phyloP scores from a whole-genome alignment of 2,329 filamentous ascomycete genomes.

The Xylariomycetidae sp. region DNA sequence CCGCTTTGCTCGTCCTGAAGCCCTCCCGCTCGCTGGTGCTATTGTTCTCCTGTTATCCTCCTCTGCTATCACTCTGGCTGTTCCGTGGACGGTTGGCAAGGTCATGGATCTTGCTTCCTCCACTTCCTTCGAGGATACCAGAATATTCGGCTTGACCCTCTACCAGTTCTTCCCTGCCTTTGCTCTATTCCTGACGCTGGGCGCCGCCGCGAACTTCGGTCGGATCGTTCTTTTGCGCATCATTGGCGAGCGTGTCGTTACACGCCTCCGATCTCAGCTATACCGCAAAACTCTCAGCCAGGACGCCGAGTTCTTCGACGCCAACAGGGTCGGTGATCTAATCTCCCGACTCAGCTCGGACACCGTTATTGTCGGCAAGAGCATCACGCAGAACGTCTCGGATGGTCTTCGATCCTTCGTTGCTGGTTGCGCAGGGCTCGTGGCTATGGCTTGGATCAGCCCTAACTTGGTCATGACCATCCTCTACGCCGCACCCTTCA shows the following conservation, averaged over 20 bases:
- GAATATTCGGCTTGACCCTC: conserved; percentile 77
- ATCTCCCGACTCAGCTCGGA: conserved; percentile 94
- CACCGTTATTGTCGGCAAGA: conserved; percentile 96
- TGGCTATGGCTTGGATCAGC: conserved; percentile 93
- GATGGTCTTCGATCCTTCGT: conserved; percentile 90
- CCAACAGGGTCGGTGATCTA: conserved; percentile 90
- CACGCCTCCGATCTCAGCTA: conserved; percentile 79
- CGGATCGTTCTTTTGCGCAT: conserved; percentile 90
- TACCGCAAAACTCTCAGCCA: conserved; percentile 93
- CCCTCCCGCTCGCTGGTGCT: conserved; percentile 69
- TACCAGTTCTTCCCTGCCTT: conserved; percentile 85
- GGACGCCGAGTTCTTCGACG: conserved; percentile 98
- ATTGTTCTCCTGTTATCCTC: conserved; percentile 84
- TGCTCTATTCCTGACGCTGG: conserved; percentile 68
- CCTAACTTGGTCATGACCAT: conserved; percentile 84
- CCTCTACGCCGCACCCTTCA: conserved; percentile 80
- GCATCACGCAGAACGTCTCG: conserved; percentile 94
- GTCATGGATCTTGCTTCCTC: conserved; percentile 90
- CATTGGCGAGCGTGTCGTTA: conserved; percentile 90
- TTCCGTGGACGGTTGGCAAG: conserved; percentile 93
- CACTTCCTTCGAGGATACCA: conserved; percentile 55
- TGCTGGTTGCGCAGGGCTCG: conserved; percentile 82
- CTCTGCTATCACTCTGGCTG: conserved; percentile 89
- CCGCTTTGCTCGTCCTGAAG: conserved; percentile 82
- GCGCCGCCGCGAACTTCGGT: conserved; percentile 87